Base-by-base conservation (phyloP, 2,329 filamentous ascomycete genomes). In the Aureobasidium vineae region DNA sequence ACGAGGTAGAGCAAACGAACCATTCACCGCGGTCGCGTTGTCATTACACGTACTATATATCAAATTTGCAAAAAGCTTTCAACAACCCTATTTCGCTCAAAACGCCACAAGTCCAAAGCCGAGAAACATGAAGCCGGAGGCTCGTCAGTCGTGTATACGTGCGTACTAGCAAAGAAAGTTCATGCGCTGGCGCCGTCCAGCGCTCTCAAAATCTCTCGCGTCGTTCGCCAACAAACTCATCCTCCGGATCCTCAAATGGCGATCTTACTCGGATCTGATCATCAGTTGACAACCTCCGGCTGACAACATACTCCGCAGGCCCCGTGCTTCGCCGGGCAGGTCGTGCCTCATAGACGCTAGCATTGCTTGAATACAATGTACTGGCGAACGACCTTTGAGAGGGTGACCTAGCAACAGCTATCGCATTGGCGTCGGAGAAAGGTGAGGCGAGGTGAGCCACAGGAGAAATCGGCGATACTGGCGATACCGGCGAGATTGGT, bases 301-400 rank as follows among this genome's bases (percentile, higher is more conserved):
- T 63, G 16, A 63, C 38, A 1, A 52, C 45, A 52, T 63, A 63
- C 59, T 63, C 43, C 3, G 59, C 59, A 28, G 59, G 40, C n/a
- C 45, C 65, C 19, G 38, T 49, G 41, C 65, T 67, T 33, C 54
- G 23, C 26, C 66, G 43, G 2, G 57, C 66, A 23, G 66, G 59
- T 41, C 66, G 41, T 41, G 66, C 66, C n/a, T 63, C 57, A 5
- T 53, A 43, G 3, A 67, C 66, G n/a, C 66, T 67, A 21, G 66
- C 66, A 36, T 63, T 64, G 23, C 59, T 64, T 5, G 59, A 63
- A 23, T 67, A 67, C 15, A 67, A 23, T 5, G 66, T 67, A 19
- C 57, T 63, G 11, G 59, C 50, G 28, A 67, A 54, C 19, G 47
- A 54, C 19, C 66, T 47, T n/a, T 41, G n/a, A 16, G 49, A 56